These are phyloP conservation scores for Naganishia kalamii DNA, from an alignment of 768 basidiomycete species.

Conservation along the genomic window DNA sequence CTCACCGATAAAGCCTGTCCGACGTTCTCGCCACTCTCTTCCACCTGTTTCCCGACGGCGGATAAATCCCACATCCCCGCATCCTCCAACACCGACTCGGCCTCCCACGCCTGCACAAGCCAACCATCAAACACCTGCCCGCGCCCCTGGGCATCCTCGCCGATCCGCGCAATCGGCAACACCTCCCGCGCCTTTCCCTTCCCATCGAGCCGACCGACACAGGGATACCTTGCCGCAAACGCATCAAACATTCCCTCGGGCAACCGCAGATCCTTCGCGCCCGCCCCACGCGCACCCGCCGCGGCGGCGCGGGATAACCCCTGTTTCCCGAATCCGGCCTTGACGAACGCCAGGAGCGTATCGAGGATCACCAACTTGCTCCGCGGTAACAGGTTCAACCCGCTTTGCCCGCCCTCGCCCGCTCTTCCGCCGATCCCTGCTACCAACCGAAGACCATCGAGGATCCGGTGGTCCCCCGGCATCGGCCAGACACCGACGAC, in stretches of 20 bases:
- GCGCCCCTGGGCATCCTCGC: constrained; percentile 11
- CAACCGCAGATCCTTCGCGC: constrained; percentile 7
- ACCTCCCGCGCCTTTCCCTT: constrained; percentile 18
- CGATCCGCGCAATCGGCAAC: not conserved
- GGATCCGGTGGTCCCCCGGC: too few species aligned
- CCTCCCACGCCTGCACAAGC: not conserved
- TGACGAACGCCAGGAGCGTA: constrained; percentile 36
- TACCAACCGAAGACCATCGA: constrained; percentile 42
- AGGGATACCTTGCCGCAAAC: not conserved
- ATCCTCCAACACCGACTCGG: constrained; percentile 6
- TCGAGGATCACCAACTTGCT: constrained; percentile 37
- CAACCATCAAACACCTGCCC: constrained; percentile 14
- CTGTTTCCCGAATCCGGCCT: constrained; percentile 18
- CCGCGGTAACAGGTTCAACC: constrained; percentile 26
- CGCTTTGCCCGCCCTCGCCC: constrained; percentile 31
- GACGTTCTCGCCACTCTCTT: constrained; percentile 2
- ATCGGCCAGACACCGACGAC: constrained; percentile 69
- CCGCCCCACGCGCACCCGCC: not conserved
- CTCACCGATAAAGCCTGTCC: constrained; percentile 32
- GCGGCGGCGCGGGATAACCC: constrained; percentile 1
- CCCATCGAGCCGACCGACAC: not conserved
- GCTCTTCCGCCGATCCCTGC: constrained; percentile 40
- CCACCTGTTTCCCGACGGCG: not conserved
- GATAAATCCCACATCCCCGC: not conserved
- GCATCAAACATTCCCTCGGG: constrained; percentile 18